Base-by-base conservation (phyloP, 345 rosid species). In the Pistacia integerrima region DNA sequence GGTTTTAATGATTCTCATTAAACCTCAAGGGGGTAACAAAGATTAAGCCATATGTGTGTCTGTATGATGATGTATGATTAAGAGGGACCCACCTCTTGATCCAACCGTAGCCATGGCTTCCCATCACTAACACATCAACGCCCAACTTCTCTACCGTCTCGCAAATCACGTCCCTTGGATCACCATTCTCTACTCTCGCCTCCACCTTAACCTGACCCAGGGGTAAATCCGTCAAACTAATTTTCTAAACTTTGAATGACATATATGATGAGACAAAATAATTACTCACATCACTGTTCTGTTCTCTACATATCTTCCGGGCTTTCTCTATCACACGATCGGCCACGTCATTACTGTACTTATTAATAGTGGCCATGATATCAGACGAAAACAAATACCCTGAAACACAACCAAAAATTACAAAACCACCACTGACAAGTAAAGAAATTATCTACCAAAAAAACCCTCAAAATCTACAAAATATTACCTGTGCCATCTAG, bases 121-220 rank as follows among this genome's bases (percentile, higher is more conserved):
- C 94, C 88, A 89, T 84, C 49, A 90, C 92, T 5, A 90, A 74
- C 66, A 90, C 41, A 41, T 89, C 89, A 49, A 78, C 88, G 5
- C 78, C 33, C 25, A 86, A 66, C 76, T 80, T 87, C 60, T 89
- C 88, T 2, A 82, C 90, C 87, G 59, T 77, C 62, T 85, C 57
- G 75, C 90, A 89, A 18, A 91, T 87, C 75, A 89, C 91, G 64
- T 89, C 92, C 78, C 92, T 85, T 46, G 92, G 82, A 70, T 89
- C 91, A 22, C 92, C 94, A 30, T 2, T 33, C 73, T 80, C 90
- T 30, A 84, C 68, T 58, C 11, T 80, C 5, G 82, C 68, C 81
- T 88, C 92, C 83, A 89, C 85, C 82, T 75, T 78, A 69, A 88
- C 83, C 90, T 86, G 68, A 16, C 44, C 74, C 81, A 69, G n/a